These are phyloP conservation scores for Ocimum tenuiflorum DNA, from an alignment of 257 asterid genomes.

Conservation along the genomic window DNA sequence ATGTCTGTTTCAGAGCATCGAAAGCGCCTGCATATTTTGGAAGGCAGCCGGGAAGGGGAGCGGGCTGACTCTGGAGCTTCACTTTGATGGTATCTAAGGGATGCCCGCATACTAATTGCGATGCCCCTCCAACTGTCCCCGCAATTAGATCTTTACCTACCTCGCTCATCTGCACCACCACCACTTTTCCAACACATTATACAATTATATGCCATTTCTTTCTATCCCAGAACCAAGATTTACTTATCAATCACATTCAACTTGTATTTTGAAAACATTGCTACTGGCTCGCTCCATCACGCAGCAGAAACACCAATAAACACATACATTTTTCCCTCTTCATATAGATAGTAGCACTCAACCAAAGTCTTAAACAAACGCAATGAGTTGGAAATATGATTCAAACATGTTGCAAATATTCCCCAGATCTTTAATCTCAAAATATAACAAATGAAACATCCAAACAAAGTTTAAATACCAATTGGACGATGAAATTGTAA, in stretches of 20 bases:
- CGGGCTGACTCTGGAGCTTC: slow-evolving; percentile 87
- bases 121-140: slow-evolving; percentile 70
- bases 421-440: background rate
- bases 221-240: no score
- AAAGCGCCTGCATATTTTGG: slow-evolving; percentile 75
- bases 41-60: slow-evolving; percentile 50
- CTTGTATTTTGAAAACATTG: no score
- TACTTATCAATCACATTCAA: no score
- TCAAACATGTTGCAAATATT: background rate
- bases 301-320: no score
- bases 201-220: no score
- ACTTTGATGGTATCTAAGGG: slow-evolving; percentile 96
- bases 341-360: no score
- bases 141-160: slow-evolving; percentile 29
- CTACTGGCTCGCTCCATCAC: no score
- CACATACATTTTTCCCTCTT: no score
- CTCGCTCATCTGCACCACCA: slow-evolving; percentile 75
- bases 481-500: background rate
- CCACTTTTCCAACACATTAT: no score
- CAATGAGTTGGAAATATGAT: no score
- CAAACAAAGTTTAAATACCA: background rate
- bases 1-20: slow-evolving; percentile 83
- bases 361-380: no score
- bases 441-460: background rate
- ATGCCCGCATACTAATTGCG: slow-evolving; percentile 82